Evolutionary conservation across 2,329 filamentous ascomycete species (phyloP).

Genomic region (Aspergillus thermomutatus): DNA sequence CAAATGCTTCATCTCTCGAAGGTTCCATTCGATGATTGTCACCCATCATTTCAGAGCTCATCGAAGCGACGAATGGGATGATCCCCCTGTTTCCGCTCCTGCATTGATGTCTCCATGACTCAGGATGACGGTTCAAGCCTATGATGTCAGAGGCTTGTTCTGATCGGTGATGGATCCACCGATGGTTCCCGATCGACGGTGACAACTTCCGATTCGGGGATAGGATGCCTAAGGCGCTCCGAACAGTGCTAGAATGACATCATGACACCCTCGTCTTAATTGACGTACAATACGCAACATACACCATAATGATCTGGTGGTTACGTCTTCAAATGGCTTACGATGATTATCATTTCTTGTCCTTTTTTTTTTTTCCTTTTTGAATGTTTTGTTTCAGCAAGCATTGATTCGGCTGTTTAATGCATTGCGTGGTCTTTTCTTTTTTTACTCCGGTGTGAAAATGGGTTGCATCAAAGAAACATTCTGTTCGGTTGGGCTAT

Average conservation of each 20-base stretch:
- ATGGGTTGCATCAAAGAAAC: slow-evolving; percentile 14
- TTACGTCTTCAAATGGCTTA: not conserved
- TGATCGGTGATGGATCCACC: slow-evolving; percentile 14
- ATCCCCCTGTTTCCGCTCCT: slow-evolving; percentile 1
- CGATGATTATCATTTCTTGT: not conserved
- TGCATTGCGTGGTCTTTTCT: slow-evolving; percentile 10
- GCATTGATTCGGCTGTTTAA: slow-evolving; percentile 3
- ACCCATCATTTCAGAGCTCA: not conserved
- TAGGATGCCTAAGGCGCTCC: slow-evolving; percentile 5
- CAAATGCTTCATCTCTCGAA: not conserved
- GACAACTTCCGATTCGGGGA: slow-evolving; percentile 11
- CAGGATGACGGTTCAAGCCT: slow-evolving; percentile 18
- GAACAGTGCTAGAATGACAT: slow-evolving; percentile 17
- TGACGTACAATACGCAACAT: slow-evolving; percentile 7
- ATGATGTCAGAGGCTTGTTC: slow-evolving; percentile 20
- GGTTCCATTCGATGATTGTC: not conserved
- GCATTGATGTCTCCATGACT: not conserved
- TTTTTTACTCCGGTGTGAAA: slow-evolving; percentile 2
- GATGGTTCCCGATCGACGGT: slow-evolving; percentile 17
- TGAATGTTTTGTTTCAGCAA: slow-evolving; percentile 10
- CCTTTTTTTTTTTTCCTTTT: not conserved
- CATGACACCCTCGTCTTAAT: slow-evolving; percentile 7
- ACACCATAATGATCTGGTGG: not conserved
- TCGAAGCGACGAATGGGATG: slow-evolving; percentile 7
- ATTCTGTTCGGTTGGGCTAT: slow-evolving; percentile 6